Conservation (phyloP, 352 stramenopile species). For the Phytopythium ostracodes region DNA sequence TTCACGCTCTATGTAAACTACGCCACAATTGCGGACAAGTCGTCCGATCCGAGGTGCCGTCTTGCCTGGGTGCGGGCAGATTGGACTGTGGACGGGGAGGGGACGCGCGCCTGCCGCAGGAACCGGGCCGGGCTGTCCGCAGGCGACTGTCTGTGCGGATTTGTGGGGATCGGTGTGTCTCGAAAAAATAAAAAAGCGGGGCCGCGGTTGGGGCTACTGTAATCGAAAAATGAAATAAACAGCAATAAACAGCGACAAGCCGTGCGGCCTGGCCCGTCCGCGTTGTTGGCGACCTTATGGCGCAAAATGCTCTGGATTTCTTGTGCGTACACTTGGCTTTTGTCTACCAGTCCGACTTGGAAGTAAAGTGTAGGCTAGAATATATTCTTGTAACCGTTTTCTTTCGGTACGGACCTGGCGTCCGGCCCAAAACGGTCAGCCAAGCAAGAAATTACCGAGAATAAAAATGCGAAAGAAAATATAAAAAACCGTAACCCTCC, state of each 20-base stretch:
- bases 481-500: too few species aligned
- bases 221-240: background rate
- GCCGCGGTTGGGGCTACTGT: background rate
- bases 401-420: too few species aligned
- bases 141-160: conserved; percentile 4
- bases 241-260: background rate
- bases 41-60: background rate
- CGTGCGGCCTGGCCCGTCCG: too few species aligned
- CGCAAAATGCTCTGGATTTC: background rate
- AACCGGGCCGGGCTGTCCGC: background rate
- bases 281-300: too few species aligned
- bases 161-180: background rate
- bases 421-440: too few species aligned
- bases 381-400: too few species aligned
- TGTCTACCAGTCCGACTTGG: too few species aligned
- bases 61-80: background rate
- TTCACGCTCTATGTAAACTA: background rate
- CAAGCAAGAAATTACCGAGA: too few species aligned
- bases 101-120: background rate
- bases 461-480: too few species aligned
- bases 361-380: too few species aligned
- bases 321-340: too few species aligned
- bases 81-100: background rate
- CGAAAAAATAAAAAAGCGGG: background rate
- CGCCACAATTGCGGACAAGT: background rate